Evolutionary conservation across 352 stramenopile species (phyloP).

Genomic region (Phytopythium sindhum): DNA sequence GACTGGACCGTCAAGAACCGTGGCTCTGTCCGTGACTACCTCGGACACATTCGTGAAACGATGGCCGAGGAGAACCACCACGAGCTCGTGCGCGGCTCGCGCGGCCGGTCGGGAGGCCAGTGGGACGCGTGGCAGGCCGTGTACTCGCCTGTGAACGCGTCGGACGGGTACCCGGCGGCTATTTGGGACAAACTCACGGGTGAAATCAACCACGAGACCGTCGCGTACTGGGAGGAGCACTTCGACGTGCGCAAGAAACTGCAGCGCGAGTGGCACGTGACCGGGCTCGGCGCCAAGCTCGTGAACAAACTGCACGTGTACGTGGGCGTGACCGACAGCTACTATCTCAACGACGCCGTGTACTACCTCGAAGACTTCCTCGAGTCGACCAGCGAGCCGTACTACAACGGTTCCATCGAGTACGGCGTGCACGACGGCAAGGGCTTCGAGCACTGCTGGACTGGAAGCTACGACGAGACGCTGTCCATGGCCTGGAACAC

Average conservation of each 20-base stretch:
- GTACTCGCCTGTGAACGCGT: slow-evolving; percentile 60
- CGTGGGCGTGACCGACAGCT: slow-evolving; percentile 70
- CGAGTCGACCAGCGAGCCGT: slow-evolving; percentile 50
- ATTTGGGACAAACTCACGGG: slow-evolving; percentile 72
- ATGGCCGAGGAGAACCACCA: slow-evolving; percentile 80
- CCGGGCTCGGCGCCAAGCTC: slow-evolving; percentile 51
- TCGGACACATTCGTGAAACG: slow-evolving; percentile 62
- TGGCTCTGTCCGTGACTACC: slow-evolving; percentile 53
- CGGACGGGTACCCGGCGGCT: slow-evolving; percentile 49
- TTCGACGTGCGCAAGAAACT: slow-evolving; percentile 68
- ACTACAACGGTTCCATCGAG: slow-evolving; percentile 72
- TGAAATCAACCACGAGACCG: slow-evolving; percentile 50
- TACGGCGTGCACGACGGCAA: slow-evolving; percentile 66
- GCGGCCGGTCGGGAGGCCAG: slow-evolving; percentile 61
- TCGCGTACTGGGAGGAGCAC: slow-evolving; percentile 65
- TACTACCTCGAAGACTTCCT: slow-evolving; percentile 70
- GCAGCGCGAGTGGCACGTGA: slow-evolving; percentile 54
- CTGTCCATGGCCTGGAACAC: slow-evolving; percentile 69
- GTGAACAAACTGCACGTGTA: slow-evolving; percentile 78
- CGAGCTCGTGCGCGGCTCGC: slow-evolving; percentile 56
- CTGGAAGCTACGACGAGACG: slow-evolving; percentile 62
- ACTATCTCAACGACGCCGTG: slow-evolving; percentile 73
- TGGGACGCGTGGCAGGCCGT: slow-evolving; percentile 77
- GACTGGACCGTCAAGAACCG: slow-evolving; percentile 76
- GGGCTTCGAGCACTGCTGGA: slow-evolving; percentile 78